Base-by-base conservation (phyloP, 176 grass and related monocot genomes). In the Carex scoparia region DNA sequence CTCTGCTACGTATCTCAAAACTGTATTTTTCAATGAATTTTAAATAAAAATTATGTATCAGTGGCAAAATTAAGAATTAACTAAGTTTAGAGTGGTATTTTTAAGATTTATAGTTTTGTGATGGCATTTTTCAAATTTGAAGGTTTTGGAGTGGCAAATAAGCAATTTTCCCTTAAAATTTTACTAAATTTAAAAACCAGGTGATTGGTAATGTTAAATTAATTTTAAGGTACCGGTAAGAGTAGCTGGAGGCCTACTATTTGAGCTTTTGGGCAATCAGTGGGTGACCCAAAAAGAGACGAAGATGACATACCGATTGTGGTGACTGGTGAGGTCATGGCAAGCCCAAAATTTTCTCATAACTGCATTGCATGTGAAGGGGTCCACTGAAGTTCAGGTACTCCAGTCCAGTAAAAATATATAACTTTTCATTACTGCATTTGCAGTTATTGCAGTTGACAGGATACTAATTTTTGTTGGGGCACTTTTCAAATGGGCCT, bases 261-360 rank as follows among this genome's bases (percentile, higher is more conserved):
- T 91, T 61, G 90, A 94, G 80, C 88, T 94, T 14, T 84, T 90
- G 57, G 92, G 4, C 88, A 91, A 55, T 90, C 89, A 8, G 85
- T 86, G 3, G 88, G 86, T 18, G 88, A 94, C 84, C 87, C 84
- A 15, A 67, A 86, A 54, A 62, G 56, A 15, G 82, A 87, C 0
- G 90, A 94, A 63, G 89, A 94, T 0, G 87, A 89, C 38, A 62
- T 86, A 77, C 92, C 85, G 4, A 87, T 91, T 16, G 92, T 94
- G 19, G 73, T 91, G 32, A 75, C 89, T 94, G 19, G 73, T 91
- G 32, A 75, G 92, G 27, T 89, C 92, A 35, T 91, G 85, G 82
- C 87, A 89, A 79, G 84, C 86, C 70, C 90, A 90, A 61, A 91
- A 94, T 64, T 90, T 94, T 84, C 75, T 88, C 16, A 82, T 94